Base-by-base conservation (phyloP, 345 rosid genomes). In the Capsella bursapastoris region DNA sequence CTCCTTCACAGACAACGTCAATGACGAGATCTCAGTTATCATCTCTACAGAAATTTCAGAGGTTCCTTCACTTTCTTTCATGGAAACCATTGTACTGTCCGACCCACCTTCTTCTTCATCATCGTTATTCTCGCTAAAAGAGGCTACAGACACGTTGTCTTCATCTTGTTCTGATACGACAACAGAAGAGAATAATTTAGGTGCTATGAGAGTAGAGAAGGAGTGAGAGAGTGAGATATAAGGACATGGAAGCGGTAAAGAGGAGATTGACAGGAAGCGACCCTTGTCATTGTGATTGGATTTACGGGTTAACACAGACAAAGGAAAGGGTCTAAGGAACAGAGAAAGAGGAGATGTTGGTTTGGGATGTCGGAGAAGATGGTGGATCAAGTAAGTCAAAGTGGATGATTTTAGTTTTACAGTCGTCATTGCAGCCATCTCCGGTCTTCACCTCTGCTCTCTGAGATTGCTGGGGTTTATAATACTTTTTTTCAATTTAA, bases 361-460 rank as follows among this genome's bases (percentile, higher is more conserved):
- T 32, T n/a, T 57, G 25, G 25, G 6, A 57, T 57, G 61, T 73
- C 48, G 70, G 47, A 72, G 38, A 53, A 72, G 63, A 43, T 43
- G 38, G 10, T 63, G 47, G 25, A 73, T 44, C 50, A 55, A 64
- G 70, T 3, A 14, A 11, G 29, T 64, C 64, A 72, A 8, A 65
- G 29, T 32, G 13, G 41, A 57, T 7, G 41, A 57, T 32, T 9
- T 32, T 28, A 3, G 25, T 1, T 22, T 22, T 34, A 34, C 25
- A 32, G 61, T 34, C 32, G 70, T 35, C 70, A 66, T 50, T 50
- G 70, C 32, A 66, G 45, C 13, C 7, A 14, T 11, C 47, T 16
- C 10, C 12, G 8, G 7, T 34, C 38, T 9, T 47, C 15, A 16
- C 29, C 1, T 7, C 5, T 56, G 25, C 1, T 32, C 7, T 11